These are phyloP conservation scores for Mortierella alpina DNA, from an alignment of 192 early-diverging fungal genomes.

Conservation along the genomic window DNA sequence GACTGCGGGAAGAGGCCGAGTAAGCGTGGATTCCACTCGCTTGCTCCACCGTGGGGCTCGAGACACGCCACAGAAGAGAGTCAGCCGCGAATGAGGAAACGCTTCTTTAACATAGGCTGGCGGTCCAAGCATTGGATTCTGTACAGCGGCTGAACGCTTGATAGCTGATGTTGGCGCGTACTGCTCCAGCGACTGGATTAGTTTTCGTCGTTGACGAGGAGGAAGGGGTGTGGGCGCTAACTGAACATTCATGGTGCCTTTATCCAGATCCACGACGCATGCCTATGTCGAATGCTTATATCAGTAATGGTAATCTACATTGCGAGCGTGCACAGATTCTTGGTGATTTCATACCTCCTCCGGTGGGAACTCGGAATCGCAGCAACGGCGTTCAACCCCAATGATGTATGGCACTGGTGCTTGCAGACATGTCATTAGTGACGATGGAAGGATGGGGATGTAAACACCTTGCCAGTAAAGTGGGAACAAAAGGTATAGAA, in stretches of 20 bases:
- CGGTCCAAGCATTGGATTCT: conserved; percentile 59
- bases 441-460: conserved; percentile 77
- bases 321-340: background rate
- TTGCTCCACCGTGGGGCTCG: conserved; percentile 22
- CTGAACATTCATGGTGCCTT: conserved; percentile 64
- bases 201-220: conserved; percentile 70
- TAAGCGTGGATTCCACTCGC: background rate
- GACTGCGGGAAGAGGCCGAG: background rate
- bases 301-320: background rate
- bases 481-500: conserved; percentile 75
- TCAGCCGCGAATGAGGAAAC: conserved; percentile 67
- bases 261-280: conserved; percentile 79
- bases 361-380: conserved; percentile 67
- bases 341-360: conserved; percentile 65
- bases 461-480: conserved; percentile 83
- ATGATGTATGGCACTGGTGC: conserved; percentile 86
- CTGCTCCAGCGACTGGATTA: conserved; percentile 67
- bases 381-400: conserved; percentile 68
- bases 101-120: conserved; percentile 69
- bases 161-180: conserved; percentile 56
- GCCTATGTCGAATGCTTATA: conserved; percentile 35
- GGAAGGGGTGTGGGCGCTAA: conserved; percentile 63
- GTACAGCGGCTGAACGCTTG: conserved; percentile 26
- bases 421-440: conserved; percentile 69
- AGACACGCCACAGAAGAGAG: conserved; percentile 54